Evolutionary conservation across 352 stramenopile species (phyloP), one percentile per base, ranked within the genome.

Genomic region (Phytophthora pistaciae): DNA sequence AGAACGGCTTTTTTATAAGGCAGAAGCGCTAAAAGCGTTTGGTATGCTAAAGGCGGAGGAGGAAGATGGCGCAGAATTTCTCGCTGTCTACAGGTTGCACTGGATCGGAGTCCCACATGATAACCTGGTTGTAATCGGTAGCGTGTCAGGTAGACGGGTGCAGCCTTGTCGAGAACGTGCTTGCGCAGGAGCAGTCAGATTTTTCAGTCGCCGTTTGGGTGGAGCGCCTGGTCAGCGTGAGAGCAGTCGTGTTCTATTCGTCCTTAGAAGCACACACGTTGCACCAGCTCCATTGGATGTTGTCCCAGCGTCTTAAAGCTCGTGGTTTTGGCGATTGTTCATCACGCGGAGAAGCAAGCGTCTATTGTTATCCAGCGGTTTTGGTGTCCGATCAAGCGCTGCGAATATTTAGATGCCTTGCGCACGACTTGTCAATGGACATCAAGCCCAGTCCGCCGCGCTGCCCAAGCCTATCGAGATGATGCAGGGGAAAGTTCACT

Each of bases 21-120:
- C 48, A 8, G 31, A 69, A 21, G 23, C 54, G 5, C 25, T 74
- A 23, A 77, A 77, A 33, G 56, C 70, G 3, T 64, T 77, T 31
- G 65, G 70, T 0, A 27, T 77, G 21, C 21, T 77, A 8, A 70
- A 68, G 40, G 38, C 58, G 20, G 14, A 42, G 33, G 58, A 70
- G 3, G 66, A 60, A 11, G 40, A 63, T 14, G 64, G 55, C 16
- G 55, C 42, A 1, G 69, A 73, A 27, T 63, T 63, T 55, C 21
- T 77, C 0, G 46, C 62, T 20, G 4, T 74, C 3, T 16, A 66
- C 49, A 57, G 59, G 16, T 38, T 76, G 13, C 31, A 69, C 16
- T 73, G 64, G 69, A 23, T 65, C 10, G 10, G 27, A 20, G 60
- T 55, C 1, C 58, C 54, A 20, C 27, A 13, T 0, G 40, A 66